Percentiles rank a stretch among this genome's conserved stretches.
Evolutionary conservation across 2,329 filamentous ascomycete genomes (phyloP).

Genomic region (Verruconis gallopava): DNA sequence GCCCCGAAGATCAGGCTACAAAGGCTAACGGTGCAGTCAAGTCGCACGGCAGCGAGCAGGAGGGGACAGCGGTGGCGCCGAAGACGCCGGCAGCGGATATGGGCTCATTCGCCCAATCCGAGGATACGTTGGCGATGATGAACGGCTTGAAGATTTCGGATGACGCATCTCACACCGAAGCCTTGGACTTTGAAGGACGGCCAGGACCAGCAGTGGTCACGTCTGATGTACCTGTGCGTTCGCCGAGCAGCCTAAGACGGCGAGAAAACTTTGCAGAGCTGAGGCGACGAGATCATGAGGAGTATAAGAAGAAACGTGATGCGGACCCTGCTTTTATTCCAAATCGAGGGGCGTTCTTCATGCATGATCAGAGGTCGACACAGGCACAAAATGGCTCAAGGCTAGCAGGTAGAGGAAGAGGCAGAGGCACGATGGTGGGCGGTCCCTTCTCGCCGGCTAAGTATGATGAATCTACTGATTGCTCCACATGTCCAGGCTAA

Average conservation of each 20-base stretch:
- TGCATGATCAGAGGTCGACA: constrained; percentile 81
- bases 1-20: constrained; percentile 22
- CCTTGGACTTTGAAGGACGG: constrained; percentile 37
- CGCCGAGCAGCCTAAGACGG: constrained; percentile 21
- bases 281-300: constrained; percentile 75
- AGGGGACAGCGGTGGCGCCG: constrained; percentile 22
- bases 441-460: constrained; percentile 42
- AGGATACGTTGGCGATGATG: constrained; percentile 49
- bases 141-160: constrained; percentile 41
- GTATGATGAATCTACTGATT: constrained; percentile 35
- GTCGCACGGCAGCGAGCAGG: constrained; percentile 16
- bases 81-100: constrained; percentile 19
- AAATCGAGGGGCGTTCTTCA: constrained; percentile 88
- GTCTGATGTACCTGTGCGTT: neutral
- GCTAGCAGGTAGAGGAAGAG: constrained; percentile 53
- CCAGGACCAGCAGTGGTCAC: constrained; percentile 20
- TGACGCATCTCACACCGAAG: constrained; percentile 24
- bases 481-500: constrained; percentile 15
- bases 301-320: constrained; percentile 77
- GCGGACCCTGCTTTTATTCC: constrained; percentile 88
- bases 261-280: constrained; percentile 53
- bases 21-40: constrained; percentile 23
- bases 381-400: constrained; percentile 70
- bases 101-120: constrained; percentile 27
- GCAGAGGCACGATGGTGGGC: constrained; percentile 39